Evolutionary conservation across 805 yeast species (phyloP).

Genomic region (Candida adriatica): DNA sequence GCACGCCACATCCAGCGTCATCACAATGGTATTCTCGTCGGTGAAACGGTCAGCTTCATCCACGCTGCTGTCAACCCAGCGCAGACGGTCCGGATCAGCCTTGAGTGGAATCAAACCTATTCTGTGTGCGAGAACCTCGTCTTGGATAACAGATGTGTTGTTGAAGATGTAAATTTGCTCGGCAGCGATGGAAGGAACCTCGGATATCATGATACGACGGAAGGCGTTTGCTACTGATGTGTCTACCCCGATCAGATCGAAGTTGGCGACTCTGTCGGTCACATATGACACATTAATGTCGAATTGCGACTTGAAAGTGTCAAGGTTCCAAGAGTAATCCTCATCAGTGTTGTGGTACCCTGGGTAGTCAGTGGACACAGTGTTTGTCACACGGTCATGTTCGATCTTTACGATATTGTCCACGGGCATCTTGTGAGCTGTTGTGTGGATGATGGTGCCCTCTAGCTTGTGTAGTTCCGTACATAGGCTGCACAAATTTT

Average conservation of each 20-base stretch:
- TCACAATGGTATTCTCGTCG: slow-evolving; percentile 83
- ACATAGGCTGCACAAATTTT: slow-evolving; percentile 1
- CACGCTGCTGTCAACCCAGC: slow-evolving; percentile 70
- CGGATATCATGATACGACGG: slow-evolving; percentile 94
- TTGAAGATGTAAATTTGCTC: slow-evolving; percentile 87
- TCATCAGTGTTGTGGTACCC: slow-evolving; percentile 61
- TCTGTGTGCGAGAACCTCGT: slow-evolving; percentile 94
- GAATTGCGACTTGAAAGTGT: slow-evolving; percentile 62
- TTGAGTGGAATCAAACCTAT: slow-evolving; percentile 88
- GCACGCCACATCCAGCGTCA: slow-evolving; percentile 76
- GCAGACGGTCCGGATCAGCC: slow-evolving; percentile 81
- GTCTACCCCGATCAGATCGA: slow-evolving; percentile 81
- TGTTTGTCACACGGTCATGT: slow-evolving; percentile 85
- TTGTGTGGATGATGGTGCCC: slow-evolving; percentile 3
- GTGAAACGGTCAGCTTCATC: slow-evolving; percentile 67
- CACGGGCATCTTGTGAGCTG: slow-evolving; percentile 5
- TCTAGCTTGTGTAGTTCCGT: not conserved
- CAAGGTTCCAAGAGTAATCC: slow-evolving; percentile 77
- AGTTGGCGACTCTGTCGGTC: slow-evolving; percentile 68
- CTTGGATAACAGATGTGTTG: slow-evolving; percentile 95
- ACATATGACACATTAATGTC: slow-evolving; percentile 61
- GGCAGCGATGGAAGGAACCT: slow-evolving; percentile 93
- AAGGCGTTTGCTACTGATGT: slow-evolving; percentile 94
- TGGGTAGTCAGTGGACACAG: slow-evolving; percentile 87
- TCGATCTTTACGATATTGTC: slow-evolving; percentile 75